Evolutionary conservation across 257 asterid species (phyloP), one percentile per base, ranked within the genome.

Genomic region (Solanum boliviense): DNA sequence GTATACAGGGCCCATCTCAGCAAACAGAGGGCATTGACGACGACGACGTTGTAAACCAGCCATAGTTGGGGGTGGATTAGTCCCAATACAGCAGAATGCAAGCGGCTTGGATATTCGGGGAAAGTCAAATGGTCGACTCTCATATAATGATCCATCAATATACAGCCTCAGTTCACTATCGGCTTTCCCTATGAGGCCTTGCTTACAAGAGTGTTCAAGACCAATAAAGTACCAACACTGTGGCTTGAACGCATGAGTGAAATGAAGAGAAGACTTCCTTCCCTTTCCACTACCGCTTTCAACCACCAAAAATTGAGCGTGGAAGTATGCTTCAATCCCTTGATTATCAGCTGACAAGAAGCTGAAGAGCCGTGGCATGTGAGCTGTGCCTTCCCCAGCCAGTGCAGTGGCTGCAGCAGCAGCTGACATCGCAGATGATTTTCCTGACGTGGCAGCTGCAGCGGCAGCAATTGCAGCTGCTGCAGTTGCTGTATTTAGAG

Each of bases 381-480:
- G 99, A 73, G 96, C 98, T 3, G 98, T 95, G 91, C 99, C 99
- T 93, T 97, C 99, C 90, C 99, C 99, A 90, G 99, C 98, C 87
- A 97, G 93, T 60, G 99, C 99, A 92, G 98, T 94, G 88, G 99
- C 99, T 85, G 99, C 99, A 44, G 99, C 99, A 58, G 99, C 99
- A 85, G 99, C 99, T 70, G 99, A 95, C 98, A 97, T 95, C 60
- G 97, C 98, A 88, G 99, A 97, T 88, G 98, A 94, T 91, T 95
- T 95, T 71, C 99, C 98, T 72, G 99, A 95, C 68, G 97, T 95
- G 86, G 99, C 98, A 78, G 98, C 98, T 29, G 99, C 99, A 83
- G 99, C 98, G 91, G 98, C 98, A 75, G 99, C 99, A 93, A 97
- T 97, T 82, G 98, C 99, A 83, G 99, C 99, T 85, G 99, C 99